Conservation (phyloP, 2,329 filamentous ascomycete genomes). For the Cordyceps javanica region DNA sequence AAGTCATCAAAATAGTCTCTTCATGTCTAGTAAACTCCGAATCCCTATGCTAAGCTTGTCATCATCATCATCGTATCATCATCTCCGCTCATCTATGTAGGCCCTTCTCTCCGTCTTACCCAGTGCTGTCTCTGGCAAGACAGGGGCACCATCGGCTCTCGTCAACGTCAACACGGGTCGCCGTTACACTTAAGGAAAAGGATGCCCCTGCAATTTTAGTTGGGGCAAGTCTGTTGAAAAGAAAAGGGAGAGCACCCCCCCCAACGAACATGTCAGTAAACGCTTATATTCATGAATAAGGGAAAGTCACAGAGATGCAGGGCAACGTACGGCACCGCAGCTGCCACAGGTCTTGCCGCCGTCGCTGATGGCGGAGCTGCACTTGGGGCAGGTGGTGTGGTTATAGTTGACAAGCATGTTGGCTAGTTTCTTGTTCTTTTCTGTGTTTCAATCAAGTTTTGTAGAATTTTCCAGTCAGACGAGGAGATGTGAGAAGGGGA, state of each 20-base stretch:
- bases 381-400: constrained; percentile 49
- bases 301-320: not conserved
- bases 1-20: not conserved
- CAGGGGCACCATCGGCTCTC: not conserved
- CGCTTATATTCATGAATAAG: not conserved
- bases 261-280: not conserved
- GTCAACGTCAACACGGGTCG: not conserved
- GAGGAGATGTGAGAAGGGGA: not conserved
- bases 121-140: not conserved
- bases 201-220: constrained; percentile 13
- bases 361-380: constrained; percentile 40
- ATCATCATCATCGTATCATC: not conserved
- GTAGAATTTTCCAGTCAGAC: not conserved
- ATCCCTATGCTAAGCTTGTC: not conserved
- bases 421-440: not conserved
- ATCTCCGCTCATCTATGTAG: not conserved
- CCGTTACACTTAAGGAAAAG: not conserved
- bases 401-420: constrained; percentile 31
- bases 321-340: constrained; percentile 49
- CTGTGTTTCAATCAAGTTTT: not conserved
- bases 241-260: too few relatives aligned
- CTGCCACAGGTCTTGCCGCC: constrained; percentile 46
- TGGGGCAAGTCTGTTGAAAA: constrained; percentile 11
- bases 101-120: too few relatives aligned
- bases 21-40: not conserved